These are phyloP conservation scores for Malassezia yamatoensis DNA, from an alignment of 1,284 basidiomycete species.

Conservation along the genomic window DNA sequence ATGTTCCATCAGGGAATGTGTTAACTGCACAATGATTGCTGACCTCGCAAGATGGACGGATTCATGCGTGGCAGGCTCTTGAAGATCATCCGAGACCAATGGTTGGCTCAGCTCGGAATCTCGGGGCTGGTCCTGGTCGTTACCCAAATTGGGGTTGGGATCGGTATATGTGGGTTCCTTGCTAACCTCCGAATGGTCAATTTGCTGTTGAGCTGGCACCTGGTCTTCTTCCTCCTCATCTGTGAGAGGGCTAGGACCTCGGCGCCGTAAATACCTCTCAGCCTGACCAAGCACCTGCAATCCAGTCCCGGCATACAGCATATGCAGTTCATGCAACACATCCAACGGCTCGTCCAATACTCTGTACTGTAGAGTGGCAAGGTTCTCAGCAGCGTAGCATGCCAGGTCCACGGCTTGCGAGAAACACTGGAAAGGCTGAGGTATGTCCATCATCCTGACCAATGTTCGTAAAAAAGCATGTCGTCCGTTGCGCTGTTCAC, in stretches of 20 bases:
- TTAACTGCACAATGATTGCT: constrained; percentile 26
- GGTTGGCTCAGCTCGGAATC: no score
- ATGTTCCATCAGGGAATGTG: constrained; percentile 32
- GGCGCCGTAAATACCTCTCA: constrained; percentile 22
- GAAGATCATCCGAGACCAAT: not conserved
- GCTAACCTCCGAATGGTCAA: no score
- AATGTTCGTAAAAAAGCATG: constrained; percentile 78
- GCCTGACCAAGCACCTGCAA: constrained; percentile 56
- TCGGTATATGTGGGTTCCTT: no score
- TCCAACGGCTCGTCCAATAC: constrained; percentile 81
- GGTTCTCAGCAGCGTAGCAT: constrained; percentile 87
- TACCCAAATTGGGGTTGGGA: no score
- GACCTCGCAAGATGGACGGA: constrained; percentile 21
- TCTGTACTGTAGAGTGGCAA: constrained; percentile 83
- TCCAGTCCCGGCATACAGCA: constrained; percentile 70
- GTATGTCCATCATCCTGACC: constrained; percentile 66
- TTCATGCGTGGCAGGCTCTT: not conserved
- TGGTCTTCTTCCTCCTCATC: constrained; percentile 10
- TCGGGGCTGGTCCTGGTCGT: no score
- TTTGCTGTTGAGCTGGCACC: no score
- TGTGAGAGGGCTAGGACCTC: constrained; percentile 12
- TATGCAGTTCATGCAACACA: constrained; percentile 69
- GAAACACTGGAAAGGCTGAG: constrained; percentile 46
- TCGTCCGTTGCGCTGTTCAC: constrained; percentile 72
- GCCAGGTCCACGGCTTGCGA: constrained; percentile 55